These are phyloP conservation scores for Populus davidiana DNA, from an alignment of 345 rosid species.

Conservation along the genomic window DNA sequence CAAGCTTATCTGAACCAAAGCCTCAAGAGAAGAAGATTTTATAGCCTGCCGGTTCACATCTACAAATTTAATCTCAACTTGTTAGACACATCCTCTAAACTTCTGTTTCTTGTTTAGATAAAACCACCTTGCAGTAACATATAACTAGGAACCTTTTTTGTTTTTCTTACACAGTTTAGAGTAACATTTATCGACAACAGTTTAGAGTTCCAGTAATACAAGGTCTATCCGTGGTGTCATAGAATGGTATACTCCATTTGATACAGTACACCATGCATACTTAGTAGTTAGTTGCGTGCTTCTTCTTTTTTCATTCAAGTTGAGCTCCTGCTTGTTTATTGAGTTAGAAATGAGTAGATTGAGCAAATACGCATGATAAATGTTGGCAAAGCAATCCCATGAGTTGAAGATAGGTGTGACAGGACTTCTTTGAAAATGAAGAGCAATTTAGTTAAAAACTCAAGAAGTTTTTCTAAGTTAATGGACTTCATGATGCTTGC, in stretches of 20 bases:
- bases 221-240: not conserved
- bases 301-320: too few relatives aligned
- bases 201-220: not conserved
- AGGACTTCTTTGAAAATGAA: too few relatives aligned
- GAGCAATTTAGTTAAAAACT: not conserved
- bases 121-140: not conserved
- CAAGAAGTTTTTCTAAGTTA: not conserved
- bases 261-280: not conserved
- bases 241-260: not conserved
- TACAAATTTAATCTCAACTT: not conserved
- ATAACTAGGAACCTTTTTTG: not conserved
- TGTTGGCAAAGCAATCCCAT: too few relatives aligned
- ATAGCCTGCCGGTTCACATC: not conserved
- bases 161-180: not conserved
- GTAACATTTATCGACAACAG: not conserved
- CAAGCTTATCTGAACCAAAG: conserved; percentile 36
- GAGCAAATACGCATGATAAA: too few relatives aligned
- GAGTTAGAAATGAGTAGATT: too few relatives aligned
- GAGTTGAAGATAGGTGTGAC: too few relatives aligned
- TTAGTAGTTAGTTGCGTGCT: too few relatives aligned
- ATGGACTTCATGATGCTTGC: not conserved
- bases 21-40: not conserved
- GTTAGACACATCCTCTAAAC: not conserved
- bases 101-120: not conserved
- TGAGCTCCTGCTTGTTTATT: too few relatives aligned